Percentiles rank a stretch among this genome's conserved stretches.
Conservation (phyloP, 2,329 filamentous ascomycete genomes). For the Amylocarpus encephaloides region DNA sequence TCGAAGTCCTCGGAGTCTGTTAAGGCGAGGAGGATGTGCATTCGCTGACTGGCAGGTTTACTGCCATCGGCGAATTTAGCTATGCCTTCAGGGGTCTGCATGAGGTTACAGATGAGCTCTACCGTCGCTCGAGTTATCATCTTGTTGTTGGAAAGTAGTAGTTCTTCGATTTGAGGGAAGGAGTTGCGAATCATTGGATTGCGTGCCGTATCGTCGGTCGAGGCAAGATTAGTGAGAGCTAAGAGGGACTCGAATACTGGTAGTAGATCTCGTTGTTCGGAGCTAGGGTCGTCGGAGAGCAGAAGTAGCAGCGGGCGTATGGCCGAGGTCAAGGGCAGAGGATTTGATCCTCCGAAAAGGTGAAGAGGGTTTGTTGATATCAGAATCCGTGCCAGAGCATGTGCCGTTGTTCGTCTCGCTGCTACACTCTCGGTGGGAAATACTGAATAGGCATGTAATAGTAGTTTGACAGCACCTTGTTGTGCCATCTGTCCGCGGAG, state of each 20-base stretch:
- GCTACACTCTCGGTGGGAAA: conserved; percentile 47
- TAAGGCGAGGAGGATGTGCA: conserved; percentile 81
- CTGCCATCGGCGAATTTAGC: conserved; percentile 63
- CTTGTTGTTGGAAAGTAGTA: conserved; percentile 68
- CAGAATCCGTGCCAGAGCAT: conserved; percentile 75
- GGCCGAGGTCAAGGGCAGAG: conserved; percentile 69
- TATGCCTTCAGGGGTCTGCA: conserved; percentile 60
- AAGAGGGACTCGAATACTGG: conserved; percentile 87
- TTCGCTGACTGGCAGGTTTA: conserved; percentile 61
- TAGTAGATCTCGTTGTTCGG: conserved; percentile 68
- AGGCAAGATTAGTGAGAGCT: conserved; percentile 90
- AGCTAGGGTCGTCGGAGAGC: conserved; percentile 56
- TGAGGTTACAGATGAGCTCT: conserved; percentile 88
- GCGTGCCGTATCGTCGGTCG: conserved; percentile 58
- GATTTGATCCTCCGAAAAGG: conserved; percentile 73
- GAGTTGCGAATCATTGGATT: conserved; percentile 65
- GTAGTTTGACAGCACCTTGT: conserved; percentile 83
- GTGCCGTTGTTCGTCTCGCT: conserved; percentile 58
- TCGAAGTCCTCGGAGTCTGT: conserved; percentile 77
- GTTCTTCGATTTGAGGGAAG: conserved; percentile 75
- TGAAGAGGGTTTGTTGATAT: conserved; percentile 81
- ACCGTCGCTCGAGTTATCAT: conserved; percentile 76
- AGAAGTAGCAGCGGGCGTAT: conserved; percentile 75
- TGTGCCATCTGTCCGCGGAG: conserved; percentile 78
- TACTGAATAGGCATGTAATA: conserved; percentile 64